These are phyloP conservation scores for Globisporangium cystogenes DNA, from an alignment of 352 stramenopile species.

Conservation along the genomic window DNA sequence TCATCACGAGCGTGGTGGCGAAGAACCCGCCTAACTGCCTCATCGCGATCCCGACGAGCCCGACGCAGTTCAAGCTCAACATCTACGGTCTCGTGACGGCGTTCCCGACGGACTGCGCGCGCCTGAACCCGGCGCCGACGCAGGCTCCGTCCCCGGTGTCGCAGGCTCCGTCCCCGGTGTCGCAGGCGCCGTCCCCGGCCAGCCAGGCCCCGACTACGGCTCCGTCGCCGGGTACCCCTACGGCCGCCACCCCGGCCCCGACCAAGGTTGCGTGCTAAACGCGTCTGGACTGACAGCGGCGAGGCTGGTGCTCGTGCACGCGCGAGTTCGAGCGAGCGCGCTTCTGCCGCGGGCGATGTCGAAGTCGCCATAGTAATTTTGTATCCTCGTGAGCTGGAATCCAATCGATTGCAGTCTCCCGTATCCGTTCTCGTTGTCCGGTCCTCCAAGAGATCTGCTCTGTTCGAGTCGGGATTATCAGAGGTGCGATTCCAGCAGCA, in stretches of 20 bases:
- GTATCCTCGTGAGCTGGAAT: conserved; percentile 1
- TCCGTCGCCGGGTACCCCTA: background rate
- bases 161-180: background rate
- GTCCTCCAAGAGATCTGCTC: too few species aligned
- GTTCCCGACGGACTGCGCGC: conserved; percentile 39
- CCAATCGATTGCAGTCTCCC: background rate
- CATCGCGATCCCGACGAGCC: conserved; percentile 30
- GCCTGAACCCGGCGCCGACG: background rate
- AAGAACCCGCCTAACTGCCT: conserved; percentile 30
- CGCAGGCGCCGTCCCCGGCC: background rate
- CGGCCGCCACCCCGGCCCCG: background rate
- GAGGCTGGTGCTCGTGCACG: background rate
- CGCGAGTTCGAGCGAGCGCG: background rate
- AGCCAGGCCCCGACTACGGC: background rate
- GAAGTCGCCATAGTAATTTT: background rate
- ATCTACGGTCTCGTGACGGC: conserved; percentile 32
- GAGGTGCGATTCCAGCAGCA: too few species aligned
- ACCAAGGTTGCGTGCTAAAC: conserved; percentile 1
- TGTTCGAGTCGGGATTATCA: too few species aligned
- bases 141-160: background rate
- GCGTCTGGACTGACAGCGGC: background rate
- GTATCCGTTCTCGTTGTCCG: background rate
- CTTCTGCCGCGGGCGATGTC: background rate
- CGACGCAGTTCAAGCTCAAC: conserved; percentile 29
- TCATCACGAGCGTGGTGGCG: conserved; percentile 25